phyloP scores from a whole-genome alignment of 192 early-diverging fungal genomes.

The Coemansia sp. region DNA sequence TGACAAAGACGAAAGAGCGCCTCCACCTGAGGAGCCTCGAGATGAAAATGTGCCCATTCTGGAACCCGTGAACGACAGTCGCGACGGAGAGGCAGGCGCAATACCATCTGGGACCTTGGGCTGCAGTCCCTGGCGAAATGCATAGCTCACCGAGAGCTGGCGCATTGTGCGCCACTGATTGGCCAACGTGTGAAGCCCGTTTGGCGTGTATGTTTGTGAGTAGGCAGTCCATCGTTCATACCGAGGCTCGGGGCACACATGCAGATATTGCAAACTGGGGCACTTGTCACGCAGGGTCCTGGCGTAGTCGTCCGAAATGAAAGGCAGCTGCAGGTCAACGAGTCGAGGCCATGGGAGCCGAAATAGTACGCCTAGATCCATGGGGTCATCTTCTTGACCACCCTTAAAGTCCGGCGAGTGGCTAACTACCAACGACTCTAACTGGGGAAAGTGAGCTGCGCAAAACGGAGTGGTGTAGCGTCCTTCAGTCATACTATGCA shows the following conservation, averaged over 20 bases:
- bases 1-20: not conserved
- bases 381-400: conserved; percentile 17
- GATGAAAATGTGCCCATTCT: conserved; percentile 17
- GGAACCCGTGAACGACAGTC: conserved; percentile 23
- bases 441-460: conserved; percentile 41
- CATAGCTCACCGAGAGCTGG: conserved; percentile 40
- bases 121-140: conserved; percentile 28
- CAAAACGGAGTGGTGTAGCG: conserved; percentile 39
- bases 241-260: conserved; percentile 40
- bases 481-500: conserved; percentile 41
- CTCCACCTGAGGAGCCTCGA: not conserved
- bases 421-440: conserved; percentile 35
- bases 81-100: conserved; percentile 13
- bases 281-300: conserved; percentile 35
- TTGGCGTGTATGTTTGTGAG: conserved; percentile 36
- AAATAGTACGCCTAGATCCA: conserved; percentile 44
- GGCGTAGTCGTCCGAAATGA: conserved; percentile 35
- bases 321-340: conserved; percentile 45
- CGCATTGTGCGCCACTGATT: conserved; percentile 37
- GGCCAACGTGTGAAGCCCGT: conserved; percentile 31
- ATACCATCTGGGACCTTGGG: not conserved
- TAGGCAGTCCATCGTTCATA: conserved; percentile 52
- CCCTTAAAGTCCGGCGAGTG: conserved; percentile 47
- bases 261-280: conserved; percentile 33
- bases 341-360: conserved; percentile 38